phyloP scores from a whole-genome alignment of 768 basidiomycete species.

The Cystofilobasidium macerans region DNA sequence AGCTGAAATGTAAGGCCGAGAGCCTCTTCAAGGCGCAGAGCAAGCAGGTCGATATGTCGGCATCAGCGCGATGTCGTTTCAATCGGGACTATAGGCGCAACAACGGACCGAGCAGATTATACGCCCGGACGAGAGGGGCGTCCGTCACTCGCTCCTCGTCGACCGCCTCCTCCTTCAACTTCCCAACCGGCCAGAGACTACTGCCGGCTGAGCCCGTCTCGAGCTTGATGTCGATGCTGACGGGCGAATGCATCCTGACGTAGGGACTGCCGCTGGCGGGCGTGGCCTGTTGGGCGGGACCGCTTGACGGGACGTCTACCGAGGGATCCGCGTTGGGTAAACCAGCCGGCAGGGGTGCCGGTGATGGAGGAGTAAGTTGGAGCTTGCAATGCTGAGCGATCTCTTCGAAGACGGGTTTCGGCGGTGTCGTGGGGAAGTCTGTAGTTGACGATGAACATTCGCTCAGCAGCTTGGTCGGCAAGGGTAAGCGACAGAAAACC shows the following conservation, averaged over 20 bases:
- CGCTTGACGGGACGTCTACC: not conserved
- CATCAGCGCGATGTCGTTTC: conserved; percentile 1
- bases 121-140: conserved; percentile 70
- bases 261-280: not conserved
- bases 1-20: conserved; percentile 87
- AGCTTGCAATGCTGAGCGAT: conserved; percentile 5
- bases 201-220: not conserved
- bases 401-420: conserved; percentile 26
- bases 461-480: not conserved
- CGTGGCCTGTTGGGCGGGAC: not conserved
- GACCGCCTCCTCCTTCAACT: not conserved
- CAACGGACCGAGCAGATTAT: conserved; percentile 74
- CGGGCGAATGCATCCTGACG: not conserved
- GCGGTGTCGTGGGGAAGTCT: conserved; percentile 27
- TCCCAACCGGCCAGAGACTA: not conserved
- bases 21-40: conserved; percentile 49
- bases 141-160: conserved; percentile 44
- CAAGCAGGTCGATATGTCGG: conserved; percentile 17
- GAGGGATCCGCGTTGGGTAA: not conserved
- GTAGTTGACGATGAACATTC: not conserved
- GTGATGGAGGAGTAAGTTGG: conserved; percentile 10
- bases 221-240: conserved; percentile 11
- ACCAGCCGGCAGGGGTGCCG: not conserved
- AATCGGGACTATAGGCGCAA: not conserved
- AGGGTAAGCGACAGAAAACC: not conserved